Conservation (phyloP, 2,329 filamentous ascomycete genomes). For the Fusarium guadeloupense region DNA sequence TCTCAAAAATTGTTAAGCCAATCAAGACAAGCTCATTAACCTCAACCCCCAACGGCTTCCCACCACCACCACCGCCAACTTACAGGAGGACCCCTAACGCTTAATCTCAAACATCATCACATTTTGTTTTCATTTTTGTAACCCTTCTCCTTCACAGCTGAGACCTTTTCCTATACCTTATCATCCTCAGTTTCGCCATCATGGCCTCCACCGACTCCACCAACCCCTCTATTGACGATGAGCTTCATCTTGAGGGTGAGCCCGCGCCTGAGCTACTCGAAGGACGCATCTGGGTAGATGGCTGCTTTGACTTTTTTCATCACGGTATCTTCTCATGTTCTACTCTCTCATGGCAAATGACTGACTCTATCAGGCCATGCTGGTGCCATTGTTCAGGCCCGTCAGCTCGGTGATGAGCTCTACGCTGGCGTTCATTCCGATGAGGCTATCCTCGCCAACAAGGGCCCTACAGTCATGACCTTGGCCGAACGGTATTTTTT, state of each 20-base stretch:
- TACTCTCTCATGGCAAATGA: background rate
- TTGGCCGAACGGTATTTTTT: conserved; percentile 77
- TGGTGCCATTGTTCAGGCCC: conserved; percentile 94
- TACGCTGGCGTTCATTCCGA: conserved; percentile 95
- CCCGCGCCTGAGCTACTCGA: conserved; percentile 66
- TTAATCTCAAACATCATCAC: conserved; percentile 11
- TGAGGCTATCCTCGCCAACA: conserved; percentile 94
- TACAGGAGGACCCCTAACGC: conserved; percentile 8
- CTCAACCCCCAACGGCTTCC: conserved; percentile 16
- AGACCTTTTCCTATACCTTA: background rate
- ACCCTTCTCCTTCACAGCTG: background rate
- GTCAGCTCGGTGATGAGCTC: conserved; percentile 87
- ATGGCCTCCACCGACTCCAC: conserved; percentile 40
- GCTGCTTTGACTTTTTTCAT: conserved; percentile 99
- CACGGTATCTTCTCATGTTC: conserved; percentile 69
- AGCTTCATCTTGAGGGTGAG: conserved; percentile 51
- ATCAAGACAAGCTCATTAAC: conserved; percentile 2
- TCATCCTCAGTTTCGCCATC: background rate
- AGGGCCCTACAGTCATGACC: conserved; percentile 97
- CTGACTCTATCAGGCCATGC: conserved; percentile 76
- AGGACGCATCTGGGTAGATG: conserved; percentile 94
- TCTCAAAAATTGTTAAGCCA: conserved; percentile 28
- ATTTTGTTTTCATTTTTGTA: background rate
- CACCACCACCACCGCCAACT: background rate
- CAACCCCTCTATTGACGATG: conserved; percentile 35